Conservation (phyloP, 2,329 filamentous ascomycete species). For the Achaetomium macrosporum region DNA sequence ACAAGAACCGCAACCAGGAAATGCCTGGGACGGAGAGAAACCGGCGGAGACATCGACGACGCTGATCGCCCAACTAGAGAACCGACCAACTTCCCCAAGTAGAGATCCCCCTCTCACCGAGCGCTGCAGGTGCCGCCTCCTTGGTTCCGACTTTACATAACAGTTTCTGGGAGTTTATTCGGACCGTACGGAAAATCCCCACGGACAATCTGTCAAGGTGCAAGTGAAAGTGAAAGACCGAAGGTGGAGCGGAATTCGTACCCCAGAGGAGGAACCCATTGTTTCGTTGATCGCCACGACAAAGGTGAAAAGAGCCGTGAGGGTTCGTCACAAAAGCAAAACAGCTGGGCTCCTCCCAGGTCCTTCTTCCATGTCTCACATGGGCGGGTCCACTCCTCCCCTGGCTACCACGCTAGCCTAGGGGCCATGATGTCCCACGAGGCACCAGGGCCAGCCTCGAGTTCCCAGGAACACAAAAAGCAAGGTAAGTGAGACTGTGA, state of each 20-base stretch:
- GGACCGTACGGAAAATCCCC: too few species aligned
- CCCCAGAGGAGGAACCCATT: not conserved
- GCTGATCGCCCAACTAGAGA: not conserved
- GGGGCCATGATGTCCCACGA: constrained; percentile 4
- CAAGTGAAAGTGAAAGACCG: not conserved
- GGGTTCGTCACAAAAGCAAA: too few species aligned
- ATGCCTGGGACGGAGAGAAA: not conserved
- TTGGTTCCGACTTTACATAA: not conserved
- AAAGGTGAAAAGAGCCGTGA: not conserved
- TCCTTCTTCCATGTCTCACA: not conserved
- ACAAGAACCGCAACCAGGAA: too few species aligned
- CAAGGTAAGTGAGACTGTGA: too few species aligned
- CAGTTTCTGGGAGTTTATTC: too few species aligned
- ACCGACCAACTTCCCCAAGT: not conserved
- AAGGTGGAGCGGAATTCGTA: not conserved
- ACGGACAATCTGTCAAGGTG: not conserved
- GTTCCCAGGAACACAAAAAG: not conserved
- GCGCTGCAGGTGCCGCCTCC: not conserved
- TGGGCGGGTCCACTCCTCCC: not conserved
- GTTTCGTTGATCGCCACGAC: constrained; percentile 1
- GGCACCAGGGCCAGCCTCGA: not conserved
- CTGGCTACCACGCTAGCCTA: not conserved
- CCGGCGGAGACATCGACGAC: not conserved
- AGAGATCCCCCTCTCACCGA: not conserved
- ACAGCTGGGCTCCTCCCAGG: too few species aligned